Evolutionary conservation across 306 rosid genomes (phyloP).

Genomic region (Dalbergia oliveri): DNA sequence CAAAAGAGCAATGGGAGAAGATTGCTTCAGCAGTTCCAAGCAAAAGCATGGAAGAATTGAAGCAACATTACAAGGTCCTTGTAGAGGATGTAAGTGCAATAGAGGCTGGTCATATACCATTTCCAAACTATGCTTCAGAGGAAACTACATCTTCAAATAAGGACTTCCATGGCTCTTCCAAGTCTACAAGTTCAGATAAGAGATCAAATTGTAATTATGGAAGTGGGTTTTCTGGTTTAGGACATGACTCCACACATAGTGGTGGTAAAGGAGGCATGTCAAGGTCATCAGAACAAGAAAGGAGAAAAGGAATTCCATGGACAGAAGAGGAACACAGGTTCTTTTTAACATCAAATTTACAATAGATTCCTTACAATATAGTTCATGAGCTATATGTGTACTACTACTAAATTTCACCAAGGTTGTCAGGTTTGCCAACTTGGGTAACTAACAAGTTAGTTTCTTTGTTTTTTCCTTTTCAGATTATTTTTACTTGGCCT

Average conservation of each 20-base stretch:
- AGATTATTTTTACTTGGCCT: constrained; percentile 96
- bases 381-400: background rate
- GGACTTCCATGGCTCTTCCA: constrained; percentile 64
- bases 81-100: constrained; percentile 84
- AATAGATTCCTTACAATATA: background rate
- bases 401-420: background rate
- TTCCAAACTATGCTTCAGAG: constrained; percentile 68
- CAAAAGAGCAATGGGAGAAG: constrained; percentile 84
- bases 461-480: background rate
- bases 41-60: constrained; percentile 79
- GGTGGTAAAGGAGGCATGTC: constrained; percentile 78
- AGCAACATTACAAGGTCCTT: constrained; percentile 73
- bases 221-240: constrained; percentile 74
- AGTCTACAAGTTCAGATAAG: constrained; percentile 69
- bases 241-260: constrained; percentile 64
- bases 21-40: constrained; percentile 75
- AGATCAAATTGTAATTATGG: constrained; percentile 68
- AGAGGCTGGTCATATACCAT: constrained; percentile 74
- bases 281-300: constrained; percentile 92
- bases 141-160: constrained; percentile 66
- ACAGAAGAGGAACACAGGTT: constrained; percentile 99
- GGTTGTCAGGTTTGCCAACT: background rate
- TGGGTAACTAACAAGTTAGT: constrained; percentile 1
- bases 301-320: constrained; percentile 97
- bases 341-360: background rate